These are phyloP conservation scores for Fusarium robinianum DNA, from an alignment of 2,329 filamentous ascomycete species.

Conservation along the genomic window DNA sequence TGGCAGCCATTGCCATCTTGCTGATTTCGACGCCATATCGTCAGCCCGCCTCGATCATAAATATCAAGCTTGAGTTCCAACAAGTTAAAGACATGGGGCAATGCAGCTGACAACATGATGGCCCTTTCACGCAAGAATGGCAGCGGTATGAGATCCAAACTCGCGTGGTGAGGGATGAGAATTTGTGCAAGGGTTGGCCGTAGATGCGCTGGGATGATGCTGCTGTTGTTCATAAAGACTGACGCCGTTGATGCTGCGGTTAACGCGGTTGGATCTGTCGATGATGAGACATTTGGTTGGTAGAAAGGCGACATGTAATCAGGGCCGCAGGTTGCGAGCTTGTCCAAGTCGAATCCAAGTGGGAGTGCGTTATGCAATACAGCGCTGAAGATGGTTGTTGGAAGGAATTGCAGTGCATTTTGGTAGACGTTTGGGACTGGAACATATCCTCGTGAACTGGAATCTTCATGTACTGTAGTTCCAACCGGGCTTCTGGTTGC, in stretches of 20 bases:
- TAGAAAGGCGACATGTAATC: constrained; percentile 33
- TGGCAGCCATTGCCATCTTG: constrained; percentile 14
- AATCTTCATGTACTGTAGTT: too few relatives aligned
- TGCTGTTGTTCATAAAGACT: background rate
- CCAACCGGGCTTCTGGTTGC: too few relatives aligned
- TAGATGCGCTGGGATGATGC: constrained; percentile 24
- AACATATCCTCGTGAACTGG: too few relatives aligned
- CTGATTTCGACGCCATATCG: constrained; percentile 18
- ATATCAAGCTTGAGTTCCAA: constrained; percentile 38
- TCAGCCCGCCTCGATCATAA: constrained; percentile 27
- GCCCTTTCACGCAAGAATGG: constrained; percentile 33
- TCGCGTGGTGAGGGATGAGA: constrained; percentile 34
- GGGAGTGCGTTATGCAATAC: constrained; percentile 27
- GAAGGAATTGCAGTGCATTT: constrained; percentile 26
- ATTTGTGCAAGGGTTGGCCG: constrained; percentile 35
- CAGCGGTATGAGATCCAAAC: constrained; percentile 35
- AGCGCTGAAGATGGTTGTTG: constrained; percentile 27
- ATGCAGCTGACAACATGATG: constrained; percentile 32
- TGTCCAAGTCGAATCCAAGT: constrained; percentile 19
- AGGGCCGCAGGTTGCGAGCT: constrained; percentile 17
- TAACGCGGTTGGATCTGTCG: constrained; percentile 9
- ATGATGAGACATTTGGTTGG: constrained; percentile 16
- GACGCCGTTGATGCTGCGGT: background rate
- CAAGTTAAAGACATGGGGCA: constrained; percentile 26
- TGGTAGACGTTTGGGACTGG: constrained; percentile 18